phyloP scores from a whole-genome alignment of 202 grass and related monocot species.

The Setaria italica region DNA sequence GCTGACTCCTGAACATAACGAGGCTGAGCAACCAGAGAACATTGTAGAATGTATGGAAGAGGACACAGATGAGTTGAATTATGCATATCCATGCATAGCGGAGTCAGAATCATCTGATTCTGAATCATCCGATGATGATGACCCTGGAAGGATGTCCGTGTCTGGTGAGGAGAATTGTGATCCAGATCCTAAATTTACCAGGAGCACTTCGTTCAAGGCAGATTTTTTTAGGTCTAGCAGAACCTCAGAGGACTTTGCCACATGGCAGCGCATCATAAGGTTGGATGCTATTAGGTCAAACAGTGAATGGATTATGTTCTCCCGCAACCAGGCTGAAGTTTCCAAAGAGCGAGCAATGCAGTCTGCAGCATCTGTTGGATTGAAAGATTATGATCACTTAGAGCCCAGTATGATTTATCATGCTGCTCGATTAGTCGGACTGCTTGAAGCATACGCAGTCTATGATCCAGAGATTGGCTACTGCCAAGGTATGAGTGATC shows the following conservation, averaged over 20 bases:
- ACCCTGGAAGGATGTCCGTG: constrained; percentile 64
- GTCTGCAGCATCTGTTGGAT: constrained; percentile 64
- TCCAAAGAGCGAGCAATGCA: constrained; percentile 62
- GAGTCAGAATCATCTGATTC: constrained; percentile 89
- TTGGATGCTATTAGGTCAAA: constrained; percentile 87
- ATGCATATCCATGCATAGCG: constrained; percentile 51
- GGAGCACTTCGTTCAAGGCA: constrained; percentile 58
- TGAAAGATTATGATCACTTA: constrained; percentile 80
- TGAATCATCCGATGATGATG: constrained; percentile 84
- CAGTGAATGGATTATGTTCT: constrained; percentile 80
- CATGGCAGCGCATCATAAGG: constrained; percentile 93
- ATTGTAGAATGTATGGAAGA: constrained; percentile 52
- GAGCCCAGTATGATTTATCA: constrained; percentile 84
- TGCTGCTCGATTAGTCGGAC: constrained; percentile 73
- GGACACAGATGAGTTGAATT: constrained; percentile 46
- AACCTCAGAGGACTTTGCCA: constrained; percentile 75
- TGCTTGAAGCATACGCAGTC: constrained; percentile 87
- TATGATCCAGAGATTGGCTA: constrained; percentile 92
- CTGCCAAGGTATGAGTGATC: constrained; percentile 99
- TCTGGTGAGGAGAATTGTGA: constrained; percentile 57
- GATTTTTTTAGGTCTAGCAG: constrained; percentile 67
- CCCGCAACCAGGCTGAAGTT: constrained; percentile 55
- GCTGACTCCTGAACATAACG: constrained; percentile 39
- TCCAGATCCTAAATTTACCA: constrained; percentile 63
- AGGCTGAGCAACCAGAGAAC: constrained; percentile 50